These are phyloP conservation scores for Calycina herbarum DNA, from an alignment of 2,329 filamentous ascomycete genomes.

Conservation along the genomic window DNA sequence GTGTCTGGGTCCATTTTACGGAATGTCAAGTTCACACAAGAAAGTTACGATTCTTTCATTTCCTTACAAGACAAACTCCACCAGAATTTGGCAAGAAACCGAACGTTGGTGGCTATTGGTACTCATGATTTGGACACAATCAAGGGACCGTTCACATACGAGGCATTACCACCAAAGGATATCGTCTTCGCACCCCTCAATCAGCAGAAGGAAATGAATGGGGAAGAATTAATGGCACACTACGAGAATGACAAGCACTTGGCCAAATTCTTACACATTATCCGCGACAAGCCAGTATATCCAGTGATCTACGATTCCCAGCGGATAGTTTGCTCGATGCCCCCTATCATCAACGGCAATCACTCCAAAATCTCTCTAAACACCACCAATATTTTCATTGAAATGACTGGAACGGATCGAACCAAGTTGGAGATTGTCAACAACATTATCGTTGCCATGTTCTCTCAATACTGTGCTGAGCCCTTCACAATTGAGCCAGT, in stretches of 20 bases:
- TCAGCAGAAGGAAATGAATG: conserved; percentile 85
- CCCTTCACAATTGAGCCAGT: conserved; percentile 92
- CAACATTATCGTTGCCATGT: conserved; percentile 97
- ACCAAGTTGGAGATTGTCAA: conserved; percentile 96
- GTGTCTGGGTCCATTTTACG: conserved; percentile 88
- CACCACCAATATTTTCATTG: conserved; percentile 93
- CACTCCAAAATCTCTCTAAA: conserved; percentile 93
- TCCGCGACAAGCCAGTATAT: conserved; percentile 89
- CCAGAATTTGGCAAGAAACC: conserved; percentile 88
- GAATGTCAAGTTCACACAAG: conserved; percentile 87
- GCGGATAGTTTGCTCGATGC: conserved; percentile 83
- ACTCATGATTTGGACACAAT: conserved; percentile 95
- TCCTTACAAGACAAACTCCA: conserved; percentile 96
- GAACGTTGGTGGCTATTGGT: conserved; percentile 93
- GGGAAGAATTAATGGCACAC: conserved; percentile 85
- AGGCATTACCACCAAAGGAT: conserved; percentile 85
- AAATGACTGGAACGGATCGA: conserved; percentile 92
- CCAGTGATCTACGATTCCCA: conserved; percentile 94
- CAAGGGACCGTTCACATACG: conserved; percentile 93
- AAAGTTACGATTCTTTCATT: conserved; percentile 96
- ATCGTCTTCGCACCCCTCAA: conserved; percentile 91
- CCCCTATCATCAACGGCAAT: conserved; percentile 96
- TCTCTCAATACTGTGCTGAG: conserved; percentile 85
- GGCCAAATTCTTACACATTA: conserved; percentile 88
- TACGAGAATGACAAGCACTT: conserved; percentile 95